Conservation (phyloP, 192 early-diverging fungal species). For the Mortierella alpina region DNA sequence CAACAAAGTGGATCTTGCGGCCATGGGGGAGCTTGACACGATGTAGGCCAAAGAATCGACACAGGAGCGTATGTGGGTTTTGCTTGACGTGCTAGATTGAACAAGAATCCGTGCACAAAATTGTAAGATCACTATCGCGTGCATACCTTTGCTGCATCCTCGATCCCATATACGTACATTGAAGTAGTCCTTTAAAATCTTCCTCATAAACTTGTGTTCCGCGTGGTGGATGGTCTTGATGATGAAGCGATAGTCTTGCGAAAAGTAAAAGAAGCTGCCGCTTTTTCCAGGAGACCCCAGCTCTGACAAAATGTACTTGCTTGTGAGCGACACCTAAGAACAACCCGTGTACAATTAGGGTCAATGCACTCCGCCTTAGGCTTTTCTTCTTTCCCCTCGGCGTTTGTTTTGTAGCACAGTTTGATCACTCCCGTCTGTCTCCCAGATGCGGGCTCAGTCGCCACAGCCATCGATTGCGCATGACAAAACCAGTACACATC, state of each 20-base stretch:
- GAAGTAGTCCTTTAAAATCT: constrained; percentile 89
- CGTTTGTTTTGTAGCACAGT: too few relatives aligned
- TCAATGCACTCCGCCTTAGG: too few relatives aligned
- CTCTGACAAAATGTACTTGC: constrained; percentile 97
- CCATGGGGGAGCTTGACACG: constrained; percentile 94
- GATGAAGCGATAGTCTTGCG: constrained; percentile 97
- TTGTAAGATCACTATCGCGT: too few relatives aligned
- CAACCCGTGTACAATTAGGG: background rate
- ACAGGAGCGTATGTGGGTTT: constrained; percentile 93
- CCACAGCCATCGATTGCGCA: too few relatives aligned
- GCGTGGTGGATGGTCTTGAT: constrained; percentile 97
- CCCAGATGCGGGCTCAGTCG: too few relatives aligned
- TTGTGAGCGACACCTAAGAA: constrained; percentile 85
- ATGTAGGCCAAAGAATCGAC: constrained; percentile 95
- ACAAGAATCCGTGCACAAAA: background rate
- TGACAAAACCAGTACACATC: background rate
- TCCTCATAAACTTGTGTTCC: constrained; percentile 94
- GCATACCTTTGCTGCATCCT: too few relatives aligned
- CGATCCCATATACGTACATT: constrained; percentile 58
- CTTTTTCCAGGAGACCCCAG: constrained; percentile 94
- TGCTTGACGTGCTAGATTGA: constrained; percentile 75
- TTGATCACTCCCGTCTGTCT: too few relatives aligned
- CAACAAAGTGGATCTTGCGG: constrained; percentile 97
- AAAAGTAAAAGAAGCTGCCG: constrained; percentile 98
- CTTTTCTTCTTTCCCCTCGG: too few relatives aligned